Percentiles rank a stretch among this genome's conserved stretches.
phyloP scores from a whole-genome alignment of 164 flowering plant species.

The Chloranthus sessilifolius region DNA sequence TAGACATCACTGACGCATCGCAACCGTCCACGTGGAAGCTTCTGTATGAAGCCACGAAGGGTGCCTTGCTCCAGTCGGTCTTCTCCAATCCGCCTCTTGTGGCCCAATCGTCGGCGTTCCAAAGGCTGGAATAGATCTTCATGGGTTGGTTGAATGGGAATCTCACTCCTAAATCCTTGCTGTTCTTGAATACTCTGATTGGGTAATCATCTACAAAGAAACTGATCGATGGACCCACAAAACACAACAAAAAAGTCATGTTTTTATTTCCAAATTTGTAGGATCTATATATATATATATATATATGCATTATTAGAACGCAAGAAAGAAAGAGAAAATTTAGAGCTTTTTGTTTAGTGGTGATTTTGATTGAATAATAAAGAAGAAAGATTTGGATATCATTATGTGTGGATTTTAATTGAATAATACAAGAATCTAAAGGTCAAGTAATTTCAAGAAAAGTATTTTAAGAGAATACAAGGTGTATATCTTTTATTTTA shows the following conservation, averaged over 20 bases:
- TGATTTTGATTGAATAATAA: too few species aligned
- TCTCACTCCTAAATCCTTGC: conserved; percentile 45
- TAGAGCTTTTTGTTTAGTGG: too few species aligned
- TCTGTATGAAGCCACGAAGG: conserved; percentile 49
- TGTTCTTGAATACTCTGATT: conserved; percentile 59
- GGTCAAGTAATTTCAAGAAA: too few species aligned
- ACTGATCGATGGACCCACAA: conserved; percentile 18
- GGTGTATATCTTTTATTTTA: too few species aligned
- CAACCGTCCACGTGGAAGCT: conserved; percentile 60
- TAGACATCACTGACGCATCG: conserved; percentile 43
- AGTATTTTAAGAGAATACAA: too few species aligned
- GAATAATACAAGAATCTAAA: too few species aligned
- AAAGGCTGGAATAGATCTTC: conserved; percentile 60
- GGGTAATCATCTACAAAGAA: conserved; percentile 60
- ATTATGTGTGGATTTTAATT: too few species aligned
- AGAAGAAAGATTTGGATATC: too few species aligned
- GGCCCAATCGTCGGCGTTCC: conserved; percentile 77
- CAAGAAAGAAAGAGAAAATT: too few species aligned
- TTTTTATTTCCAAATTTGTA: too few species aligned
- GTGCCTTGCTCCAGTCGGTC: conserved; percentile 61
- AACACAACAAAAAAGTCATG: not conserved
- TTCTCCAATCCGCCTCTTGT: conserved; percentile 64
- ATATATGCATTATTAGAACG: not conserved
- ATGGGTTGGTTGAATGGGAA: conserved; percentile 61
- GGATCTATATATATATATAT: too few species aligned